Evolutionary conservation across 768 basidiomycete genomes (phyloP).

Genomic region (Podaxis rugospora): DNA sequence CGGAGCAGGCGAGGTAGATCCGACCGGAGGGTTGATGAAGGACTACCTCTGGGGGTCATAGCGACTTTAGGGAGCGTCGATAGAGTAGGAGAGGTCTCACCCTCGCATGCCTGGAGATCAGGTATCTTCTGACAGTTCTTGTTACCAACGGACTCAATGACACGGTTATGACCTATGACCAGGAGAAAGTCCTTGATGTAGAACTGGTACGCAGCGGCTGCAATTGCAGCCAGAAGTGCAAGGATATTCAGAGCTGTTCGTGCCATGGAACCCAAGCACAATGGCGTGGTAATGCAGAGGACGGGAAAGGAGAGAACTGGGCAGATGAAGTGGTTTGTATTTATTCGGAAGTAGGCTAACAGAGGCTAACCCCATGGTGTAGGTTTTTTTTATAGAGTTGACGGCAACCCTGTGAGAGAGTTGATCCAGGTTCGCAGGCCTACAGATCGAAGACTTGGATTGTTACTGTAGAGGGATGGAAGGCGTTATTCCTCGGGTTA

Average conservation of each 20-base stretch:
- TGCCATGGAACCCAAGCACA: neutral
- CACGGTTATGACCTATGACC: slow-evolving; percentile 39
- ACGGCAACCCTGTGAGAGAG: neutral
- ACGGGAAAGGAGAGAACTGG: neutral
- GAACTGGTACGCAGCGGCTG: slow-evolving; percentile 43
- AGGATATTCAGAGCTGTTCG: slow-evolving; percentile 23
- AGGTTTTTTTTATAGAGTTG: neutral
- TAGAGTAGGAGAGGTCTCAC: slow-evolving; percentile 29
- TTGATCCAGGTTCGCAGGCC: neutral
- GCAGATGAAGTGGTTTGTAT: neutral
- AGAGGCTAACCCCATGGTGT: neutral
- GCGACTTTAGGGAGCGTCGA: neutral
- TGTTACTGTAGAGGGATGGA: too few relatives aligned
- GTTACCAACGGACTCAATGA: slow-evolving; percentile 42
- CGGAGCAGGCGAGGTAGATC: slow-evolving; percentile 63
- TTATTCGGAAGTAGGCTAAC: neutral
- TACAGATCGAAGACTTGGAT: too few relatives aligned
- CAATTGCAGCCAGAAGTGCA: slow-evolving; percentile 32
- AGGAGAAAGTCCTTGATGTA: slow-evolving; percentile 41
- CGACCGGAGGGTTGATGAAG: slow-evolving; percentile 55
- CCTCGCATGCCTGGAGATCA: slow-evolving; percentile 65
- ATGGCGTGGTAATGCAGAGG: neutral
- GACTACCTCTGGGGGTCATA: slow-evolving; percentile 43
- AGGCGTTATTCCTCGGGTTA: too few relatives aligned
- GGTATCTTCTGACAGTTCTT: slow-evolving; percentile 43